These are phyloP conservation scores for Barbatosphaeria neglecta DNA, from an alignment of 495 filamentous ascomycete species.

Conservation along the genomic window DNA sequence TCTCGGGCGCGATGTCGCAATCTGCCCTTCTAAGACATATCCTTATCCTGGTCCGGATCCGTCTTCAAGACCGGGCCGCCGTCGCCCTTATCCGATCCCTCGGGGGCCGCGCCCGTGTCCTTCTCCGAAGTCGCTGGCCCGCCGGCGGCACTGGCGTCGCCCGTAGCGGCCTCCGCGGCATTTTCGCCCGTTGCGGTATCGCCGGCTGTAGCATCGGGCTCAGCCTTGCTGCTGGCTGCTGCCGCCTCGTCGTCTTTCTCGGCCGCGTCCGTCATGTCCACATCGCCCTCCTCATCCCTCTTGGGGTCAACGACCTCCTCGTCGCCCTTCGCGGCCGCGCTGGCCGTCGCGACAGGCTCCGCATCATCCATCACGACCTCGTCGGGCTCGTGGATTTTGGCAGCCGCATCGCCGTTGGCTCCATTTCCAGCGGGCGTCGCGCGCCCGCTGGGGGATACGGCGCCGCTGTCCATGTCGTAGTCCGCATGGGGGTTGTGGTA, in stretches of 20 bases:
- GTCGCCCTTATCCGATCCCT: background rate
- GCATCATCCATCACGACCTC: conserved; percentile 58
- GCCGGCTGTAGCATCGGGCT: background rate
- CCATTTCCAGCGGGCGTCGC: conserved; percentile 37
- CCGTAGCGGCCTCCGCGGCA: background rate
- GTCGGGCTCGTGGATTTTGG: conserved; percentile 44
- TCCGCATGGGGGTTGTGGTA: conserved; percentile 60
- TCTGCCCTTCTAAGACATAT: background rate
- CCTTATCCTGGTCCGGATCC: background rate
- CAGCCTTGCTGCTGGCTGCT: conserved; percentile 16
- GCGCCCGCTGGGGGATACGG: conserved; percentile 43
- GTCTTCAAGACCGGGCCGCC: background rate
- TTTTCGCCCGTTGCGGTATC: background rate
- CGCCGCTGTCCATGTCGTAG: conserved; percentile 53
- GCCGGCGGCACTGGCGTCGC: background rate
- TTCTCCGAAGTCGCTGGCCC: background rate
- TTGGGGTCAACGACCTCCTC: conserved; percentile 5
- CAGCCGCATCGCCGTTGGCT: conserved; percentile 33
- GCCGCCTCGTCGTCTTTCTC: conserved; percentile 7
- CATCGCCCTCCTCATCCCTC: conserved; percentile 22
- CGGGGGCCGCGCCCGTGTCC: background rate
- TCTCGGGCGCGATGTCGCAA: no score
- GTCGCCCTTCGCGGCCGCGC: background rate
- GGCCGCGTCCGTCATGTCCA: conserved; percentile 19
- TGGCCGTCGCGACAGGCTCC: conserved; percentile 2